Evolutionary conservation across 1,284 basidiomycete species (phyloP).

Genomic region (Boletellus dicymbophilus): DNA sequence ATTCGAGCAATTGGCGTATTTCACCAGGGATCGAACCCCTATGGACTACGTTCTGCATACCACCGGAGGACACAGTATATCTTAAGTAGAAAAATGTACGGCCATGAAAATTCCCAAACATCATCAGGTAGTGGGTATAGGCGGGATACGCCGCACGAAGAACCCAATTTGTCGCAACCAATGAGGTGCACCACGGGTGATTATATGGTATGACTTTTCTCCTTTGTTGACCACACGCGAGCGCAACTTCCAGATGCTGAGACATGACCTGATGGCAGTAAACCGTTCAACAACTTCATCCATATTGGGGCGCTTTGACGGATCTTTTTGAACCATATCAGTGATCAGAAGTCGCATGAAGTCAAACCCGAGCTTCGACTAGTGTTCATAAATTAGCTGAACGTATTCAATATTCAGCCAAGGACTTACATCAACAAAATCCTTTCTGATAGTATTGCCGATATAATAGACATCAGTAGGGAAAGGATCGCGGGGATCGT

Average conservation of each 20-base stretch:
- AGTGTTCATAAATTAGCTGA: not conserved
- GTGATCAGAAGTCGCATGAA: conserved; percentile 16
- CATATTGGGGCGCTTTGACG: conserved; percentile 23
- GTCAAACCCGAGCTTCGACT: conserved; percentile 15
- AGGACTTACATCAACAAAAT: conserved; percentile 28
- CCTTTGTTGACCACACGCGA: conserved; percentile 13
- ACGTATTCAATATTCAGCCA: not conserved
- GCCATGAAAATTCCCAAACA: too few relatives aligned
- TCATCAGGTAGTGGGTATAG: conserved; percentile 18
- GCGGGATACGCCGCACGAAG: conserved; percentile 8
- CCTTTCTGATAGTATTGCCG: conserved; percentile 33
- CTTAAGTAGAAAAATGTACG: too few relatives aligned
- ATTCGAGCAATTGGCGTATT: too few relatives aligned
- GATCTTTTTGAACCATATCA: conserved; percentile 21
- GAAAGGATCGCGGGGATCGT: conserved; percentile 34
- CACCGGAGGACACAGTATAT: too few relatives aligned
- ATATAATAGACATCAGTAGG: conserved; percentile 39
- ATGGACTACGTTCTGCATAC: too few relatives aligned
- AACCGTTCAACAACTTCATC: conserved; percentile 17
- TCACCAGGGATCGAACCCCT: too few relatives aligned
- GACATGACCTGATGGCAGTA: not conserved
- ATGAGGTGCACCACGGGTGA: conserved; percentile 8
- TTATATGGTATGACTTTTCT: not conserved
- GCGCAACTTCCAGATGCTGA: conserved; percentile 15
- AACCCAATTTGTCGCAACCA: conserved; percentile 16